Evolutionary conservation across 768 basidiomycete species (phyloP), one percentile per base, ranked within the genome.

Genomic region (Tricholoma hemisulphureum): DNA sequence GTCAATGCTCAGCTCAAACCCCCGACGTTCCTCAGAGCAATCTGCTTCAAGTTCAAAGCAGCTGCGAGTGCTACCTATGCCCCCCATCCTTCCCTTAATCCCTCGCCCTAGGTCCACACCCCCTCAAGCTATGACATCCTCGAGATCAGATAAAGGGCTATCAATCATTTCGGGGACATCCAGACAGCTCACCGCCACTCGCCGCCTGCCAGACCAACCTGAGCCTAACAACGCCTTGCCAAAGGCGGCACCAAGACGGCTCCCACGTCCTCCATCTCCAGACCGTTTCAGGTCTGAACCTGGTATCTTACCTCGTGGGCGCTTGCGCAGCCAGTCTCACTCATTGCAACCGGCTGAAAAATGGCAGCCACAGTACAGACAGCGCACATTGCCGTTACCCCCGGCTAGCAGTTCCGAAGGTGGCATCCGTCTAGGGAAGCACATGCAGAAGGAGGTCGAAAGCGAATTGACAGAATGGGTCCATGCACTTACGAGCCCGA

Each of bases 381-480:
- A 54, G 18, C 58, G 58, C 5, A 58, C 46, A 18, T 50, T 59
- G 35, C 58, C 58, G 16, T 35, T 48, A 28, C 58, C 58, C 35
- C 58, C 58, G 23, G 6, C 31, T n/a, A 50, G 16, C 18, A 35
- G 32, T 16, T 53, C 58, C 16, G 29, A 16, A 18, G 34, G 32
- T 11, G 35, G 20, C 29, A 28, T 39, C 23, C 10, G 18, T 21
- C 21, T 20, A 21, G 10, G 35, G 35, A 18, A 31, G 48, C 39
- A n/a, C 37, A 43, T 13, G 5, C 23, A 43, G 0, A 74, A 76
- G 53, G 65, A 68, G 1, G 59, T 71, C 6, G 75, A 75, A 29
- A 73, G 74, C n/a, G 75, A 77, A 26, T 55, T 73, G n/a, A 67
- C 62, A 8, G 67, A 59, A 56, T 76, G 76, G 71, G 64, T 74